These are phyloP conservation scores for Vairimorpha necatrix DNA, from an alignment of 371 early-diverging fungal genomes.

Conservation along the genomic window DNA sequence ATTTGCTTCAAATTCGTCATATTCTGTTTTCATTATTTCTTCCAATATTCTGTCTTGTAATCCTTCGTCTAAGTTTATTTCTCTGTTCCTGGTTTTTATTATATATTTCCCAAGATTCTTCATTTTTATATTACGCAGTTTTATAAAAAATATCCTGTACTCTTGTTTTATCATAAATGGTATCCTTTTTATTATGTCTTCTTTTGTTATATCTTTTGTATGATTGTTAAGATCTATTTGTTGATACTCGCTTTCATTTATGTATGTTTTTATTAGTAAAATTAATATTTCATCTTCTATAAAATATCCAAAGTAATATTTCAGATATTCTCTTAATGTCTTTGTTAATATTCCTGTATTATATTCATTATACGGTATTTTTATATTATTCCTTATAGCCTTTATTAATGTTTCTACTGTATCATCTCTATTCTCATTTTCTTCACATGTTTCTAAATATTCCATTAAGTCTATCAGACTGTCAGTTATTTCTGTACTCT, in stretches of 20 bases:
- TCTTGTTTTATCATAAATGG: constrained; percentile 19
- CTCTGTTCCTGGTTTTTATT: background rate
- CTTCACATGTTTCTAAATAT: too few relatives aligned
- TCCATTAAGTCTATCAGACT: background rate
- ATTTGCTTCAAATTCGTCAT: background rate
- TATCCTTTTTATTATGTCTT: constrained; percentile 15
- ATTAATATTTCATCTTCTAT: background rate
- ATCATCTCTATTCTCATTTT: too few relatives aligned
- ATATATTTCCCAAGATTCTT: constrained; percentile 8
- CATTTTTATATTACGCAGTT: background rate
- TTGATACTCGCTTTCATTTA: background rate
- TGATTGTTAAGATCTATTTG: background rate
- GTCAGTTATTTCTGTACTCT: background rate
- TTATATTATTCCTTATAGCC: background rate
- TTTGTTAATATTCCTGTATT: background rate
- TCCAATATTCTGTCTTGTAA: constrained; percentile 4
- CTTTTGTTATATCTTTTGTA: background rate
- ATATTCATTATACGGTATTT: background rate
- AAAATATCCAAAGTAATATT: background rate
- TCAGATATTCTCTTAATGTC: background rate
- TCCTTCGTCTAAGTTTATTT: background rate
- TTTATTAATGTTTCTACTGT: background rate
- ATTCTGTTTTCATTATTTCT: constrained; percentile 10
- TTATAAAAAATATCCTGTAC: constrained; percentile 26
- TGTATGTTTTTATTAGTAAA: background rate